Conservation (phyloP, 2,329 filamentous ascomycete species). For the Fusarium phyllophilum region DNA sequence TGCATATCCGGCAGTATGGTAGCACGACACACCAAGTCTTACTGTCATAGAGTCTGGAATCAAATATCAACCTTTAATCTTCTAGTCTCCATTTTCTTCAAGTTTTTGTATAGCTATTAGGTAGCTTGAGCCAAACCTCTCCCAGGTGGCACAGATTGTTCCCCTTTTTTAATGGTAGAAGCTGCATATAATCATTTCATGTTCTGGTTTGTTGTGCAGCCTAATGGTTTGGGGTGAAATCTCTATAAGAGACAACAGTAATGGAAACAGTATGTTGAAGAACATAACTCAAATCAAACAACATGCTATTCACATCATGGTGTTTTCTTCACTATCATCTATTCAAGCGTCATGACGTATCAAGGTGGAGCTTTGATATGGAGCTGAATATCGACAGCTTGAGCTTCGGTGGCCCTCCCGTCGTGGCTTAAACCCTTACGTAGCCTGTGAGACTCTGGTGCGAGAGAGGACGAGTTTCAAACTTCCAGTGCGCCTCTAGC, state of each 20-base stretch:
- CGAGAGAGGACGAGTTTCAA: slow-evolving; percentile 4
- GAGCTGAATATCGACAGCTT: slow-evolving; percentile 20
- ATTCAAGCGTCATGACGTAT: slow-evolving; percentile 19
- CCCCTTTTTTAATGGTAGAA: background rate
- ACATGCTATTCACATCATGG: background rate
- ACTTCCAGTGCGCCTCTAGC: slow-evolving; percentile 25
- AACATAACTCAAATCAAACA: background rate
- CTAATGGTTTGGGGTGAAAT: too few species aligned
- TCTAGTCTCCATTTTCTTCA: background rate
- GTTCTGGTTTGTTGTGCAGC: background rate
- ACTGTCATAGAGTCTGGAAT: background rate
- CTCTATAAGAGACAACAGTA: background rate
- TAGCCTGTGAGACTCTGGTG: slow-evolving; percentile 12
- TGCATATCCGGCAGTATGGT: slow-evolving; percentile 5
- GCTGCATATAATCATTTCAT: background rate
- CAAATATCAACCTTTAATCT: background rate
- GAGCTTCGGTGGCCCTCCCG: slow-evolving; percentile 1
- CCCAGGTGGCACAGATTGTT: background rate
- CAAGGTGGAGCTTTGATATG: slow-evolving; percentile 16
- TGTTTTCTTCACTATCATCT: background rate
- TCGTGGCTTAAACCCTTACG: slow-evolving; percentile 34
- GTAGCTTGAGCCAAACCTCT: background rate
- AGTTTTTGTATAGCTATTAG: background rate
- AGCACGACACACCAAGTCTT: slow-evolving; percentile 16
- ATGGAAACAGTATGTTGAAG: background rate